These are phyloP conservation scores for Plasmodium sp. DNA, from an alignment of 169 alveolate species.

Conservation along the genomic window DNA sequence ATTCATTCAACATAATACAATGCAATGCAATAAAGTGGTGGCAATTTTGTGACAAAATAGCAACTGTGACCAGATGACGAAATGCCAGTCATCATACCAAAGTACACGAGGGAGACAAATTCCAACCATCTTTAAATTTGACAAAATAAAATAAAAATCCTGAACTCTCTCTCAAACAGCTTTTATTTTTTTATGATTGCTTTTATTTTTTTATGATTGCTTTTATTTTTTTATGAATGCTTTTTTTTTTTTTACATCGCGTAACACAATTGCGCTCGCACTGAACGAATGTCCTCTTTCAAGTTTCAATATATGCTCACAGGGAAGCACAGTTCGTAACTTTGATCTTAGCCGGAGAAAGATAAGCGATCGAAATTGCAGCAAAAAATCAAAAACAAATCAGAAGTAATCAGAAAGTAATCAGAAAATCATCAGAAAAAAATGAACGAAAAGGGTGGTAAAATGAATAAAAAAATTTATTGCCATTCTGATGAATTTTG, in stretches of 20 bases:
- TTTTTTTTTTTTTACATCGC: not conserved
- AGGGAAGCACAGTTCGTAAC: constrained; percentile 12
- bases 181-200: too few relatives aligned
- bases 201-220: not conserved
- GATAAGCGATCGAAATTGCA: not conserved
- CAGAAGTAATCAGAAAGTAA: not conserved
- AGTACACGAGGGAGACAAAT: not conserved
- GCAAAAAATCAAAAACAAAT: not conserved
- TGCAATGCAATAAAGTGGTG: not conserved
- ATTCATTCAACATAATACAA: not conserved
- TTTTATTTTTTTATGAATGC: not conserved
- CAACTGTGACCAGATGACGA: not conserved
- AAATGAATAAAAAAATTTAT: not conserved
- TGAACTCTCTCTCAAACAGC: not conserved
- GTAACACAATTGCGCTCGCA: not conserved
- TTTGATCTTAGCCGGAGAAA: constrained; percentile 21
- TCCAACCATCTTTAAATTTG: not conserved
- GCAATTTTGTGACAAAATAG: not conserved
- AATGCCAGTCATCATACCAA: not conserved
- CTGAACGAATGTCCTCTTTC: not conserved
- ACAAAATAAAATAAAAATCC: not conserved
- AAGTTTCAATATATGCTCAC: constrained; percentile 18
- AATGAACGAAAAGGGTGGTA: not conserved
- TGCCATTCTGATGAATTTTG: constrained; percentile 5
- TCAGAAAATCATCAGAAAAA: not conserved